A percentile compares a stretch with the other conserved stretches of the same genome.
phyloP scores from a whole-genome alignment of 768 basidiomycete species.

The Botryobasidium botryosum region DNA sequence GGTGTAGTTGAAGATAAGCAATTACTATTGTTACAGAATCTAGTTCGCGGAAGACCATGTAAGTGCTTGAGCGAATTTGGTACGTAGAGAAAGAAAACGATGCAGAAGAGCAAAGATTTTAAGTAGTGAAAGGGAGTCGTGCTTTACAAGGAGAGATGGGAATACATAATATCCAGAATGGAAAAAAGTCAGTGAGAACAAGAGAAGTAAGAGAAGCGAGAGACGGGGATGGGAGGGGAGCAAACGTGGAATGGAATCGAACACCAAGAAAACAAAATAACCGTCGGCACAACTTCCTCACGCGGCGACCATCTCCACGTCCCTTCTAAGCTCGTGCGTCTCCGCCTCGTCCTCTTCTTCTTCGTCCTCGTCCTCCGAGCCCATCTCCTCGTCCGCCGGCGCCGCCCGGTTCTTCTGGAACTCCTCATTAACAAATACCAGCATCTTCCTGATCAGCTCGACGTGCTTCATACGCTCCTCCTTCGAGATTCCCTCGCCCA shows the following conservation, averaged over 20 bases:
- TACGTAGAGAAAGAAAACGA: too few relatives aligned
- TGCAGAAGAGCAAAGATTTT: too few relatives aligned
- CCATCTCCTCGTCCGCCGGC: not conserved
- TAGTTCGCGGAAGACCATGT: too few relatives aligned
- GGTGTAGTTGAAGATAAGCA: too few relatives aligned
- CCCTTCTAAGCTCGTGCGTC: not conserved
- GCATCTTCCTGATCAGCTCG: conserved; percentile 8
- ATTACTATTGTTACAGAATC: too few relatives aligned
- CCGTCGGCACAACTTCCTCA: not conserved
- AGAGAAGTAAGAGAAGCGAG: not conserved
- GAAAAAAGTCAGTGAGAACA: too few relatives aligned
- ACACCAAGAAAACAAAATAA: not conserved
- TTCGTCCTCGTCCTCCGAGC: not conserved
- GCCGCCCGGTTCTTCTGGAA: not conserved
- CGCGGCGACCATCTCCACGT: not conserved
- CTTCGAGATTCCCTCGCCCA: too few relatives aligned
- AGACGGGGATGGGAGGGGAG: not conserved
- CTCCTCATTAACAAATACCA: conserved; percentile 6
- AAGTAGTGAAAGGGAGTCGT: too few relatives aligned
- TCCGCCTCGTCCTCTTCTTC: not conserved
- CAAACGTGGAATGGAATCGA: not conserved
- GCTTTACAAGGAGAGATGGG: too few relatives aligned
- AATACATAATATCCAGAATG: too few relatives aligned
- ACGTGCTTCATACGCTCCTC: conserved; percentile 5
- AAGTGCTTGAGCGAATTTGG: too few relatives aligned